Evolutionary conservation across 192 early-diverging fungal species (phyloP).

Genomic region (Spizellomyces sp.): DNA sequence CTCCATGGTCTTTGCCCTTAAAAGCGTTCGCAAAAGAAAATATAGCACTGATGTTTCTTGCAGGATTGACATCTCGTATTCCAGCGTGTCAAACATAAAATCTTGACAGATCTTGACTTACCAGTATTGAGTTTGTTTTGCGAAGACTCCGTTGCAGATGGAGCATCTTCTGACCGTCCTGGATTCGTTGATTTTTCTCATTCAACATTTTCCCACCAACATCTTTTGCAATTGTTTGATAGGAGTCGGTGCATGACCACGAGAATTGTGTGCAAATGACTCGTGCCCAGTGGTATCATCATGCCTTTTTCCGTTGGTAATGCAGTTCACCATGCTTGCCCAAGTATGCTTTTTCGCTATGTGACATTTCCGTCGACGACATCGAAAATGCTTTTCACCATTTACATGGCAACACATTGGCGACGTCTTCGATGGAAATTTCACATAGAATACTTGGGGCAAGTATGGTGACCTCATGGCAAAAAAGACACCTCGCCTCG

Average conservation of each 20-base stretch:
- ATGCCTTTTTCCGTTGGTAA: no score
- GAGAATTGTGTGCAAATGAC: conserved; percentile 13
- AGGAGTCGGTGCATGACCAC: conserved; percentile 10
- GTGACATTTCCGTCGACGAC: no score
- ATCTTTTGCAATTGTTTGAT: neutral
- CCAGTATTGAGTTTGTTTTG: conserved; percentile 6
- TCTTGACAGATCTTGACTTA: conserved; percentile 29
- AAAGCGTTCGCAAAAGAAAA: conserved; percentile 22
- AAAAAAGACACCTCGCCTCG: no score
- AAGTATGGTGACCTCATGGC: no score
- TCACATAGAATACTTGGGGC: no score
- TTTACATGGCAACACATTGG: no score
- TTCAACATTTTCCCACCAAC: conserved; percentile 5
- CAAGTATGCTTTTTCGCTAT: no score
- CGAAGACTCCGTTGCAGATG: neutral
- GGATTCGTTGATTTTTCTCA: conserved; percentile 11
- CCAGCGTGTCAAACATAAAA: conserved; percentile 28
- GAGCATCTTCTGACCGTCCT: conserved; percentile 14
- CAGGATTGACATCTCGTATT: conserved; percentile 28
- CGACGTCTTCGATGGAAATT: no score
- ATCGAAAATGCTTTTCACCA: no score
- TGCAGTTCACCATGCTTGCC: no score
- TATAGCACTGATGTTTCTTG: conserved; percentile 15
- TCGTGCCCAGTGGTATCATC: no score
- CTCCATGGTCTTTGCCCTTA: no score